Evolutionary conservation across 371 early-diverging fungal species (phyloP).

Genomic region (Syncephalastrum racemosum): DNA sequence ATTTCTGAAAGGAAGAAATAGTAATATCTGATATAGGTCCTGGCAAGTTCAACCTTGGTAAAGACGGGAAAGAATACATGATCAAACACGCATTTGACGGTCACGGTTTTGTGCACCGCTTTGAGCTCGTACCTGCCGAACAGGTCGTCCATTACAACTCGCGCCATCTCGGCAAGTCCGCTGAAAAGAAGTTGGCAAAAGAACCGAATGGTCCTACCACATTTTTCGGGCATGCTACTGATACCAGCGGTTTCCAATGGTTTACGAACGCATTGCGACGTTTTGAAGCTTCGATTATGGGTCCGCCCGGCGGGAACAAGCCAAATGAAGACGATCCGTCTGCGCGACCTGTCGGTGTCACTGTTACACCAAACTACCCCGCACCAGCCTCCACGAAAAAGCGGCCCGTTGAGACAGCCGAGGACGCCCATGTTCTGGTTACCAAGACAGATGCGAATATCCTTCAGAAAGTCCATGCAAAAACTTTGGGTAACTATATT

Average conservation of each 20-base stretch:
- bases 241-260: background rate
- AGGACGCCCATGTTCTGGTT: slow-evolving; percentile 34
- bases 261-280: slow-evolving; percentile 2
- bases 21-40: slow-evolving; percentile 22
- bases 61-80: slow-evolving; percentile 21
- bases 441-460: slow-evolving; percentile 59
- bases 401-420: background rate
- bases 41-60: slow-evolving; percentile 33
- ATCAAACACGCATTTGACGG: slow-evolving; percentile 50
- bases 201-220: background rate
- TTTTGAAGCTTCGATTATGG: background rate
- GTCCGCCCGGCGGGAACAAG: background rate
- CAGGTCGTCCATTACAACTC: slow-evolving; percentile 33
- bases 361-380: slow-evolving; percentile 57
- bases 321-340: slow-evolving; percentile 13
- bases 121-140: slow-evolving; percentile 23
- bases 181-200: slow-evolving; percentile 12
- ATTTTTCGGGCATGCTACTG: slow-evolving; percentile 27
- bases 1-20: background rate
- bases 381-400: slow-evolving; percentile 18
- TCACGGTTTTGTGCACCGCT: slow-evolving; percentile 38
- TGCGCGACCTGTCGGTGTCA: slow-evolving; percentile 44
- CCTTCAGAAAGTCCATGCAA: slow-evolving; percentile 59
- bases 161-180: slow-evolving; percentile 20
- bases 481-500: slow-evolving; percentile 48